These are phyloP conservation scores for Chaetomiaceae sp. DNA, from an alignment of 2,329 filamentous ascomycete species.

Conservation along the genomic window DNA sequence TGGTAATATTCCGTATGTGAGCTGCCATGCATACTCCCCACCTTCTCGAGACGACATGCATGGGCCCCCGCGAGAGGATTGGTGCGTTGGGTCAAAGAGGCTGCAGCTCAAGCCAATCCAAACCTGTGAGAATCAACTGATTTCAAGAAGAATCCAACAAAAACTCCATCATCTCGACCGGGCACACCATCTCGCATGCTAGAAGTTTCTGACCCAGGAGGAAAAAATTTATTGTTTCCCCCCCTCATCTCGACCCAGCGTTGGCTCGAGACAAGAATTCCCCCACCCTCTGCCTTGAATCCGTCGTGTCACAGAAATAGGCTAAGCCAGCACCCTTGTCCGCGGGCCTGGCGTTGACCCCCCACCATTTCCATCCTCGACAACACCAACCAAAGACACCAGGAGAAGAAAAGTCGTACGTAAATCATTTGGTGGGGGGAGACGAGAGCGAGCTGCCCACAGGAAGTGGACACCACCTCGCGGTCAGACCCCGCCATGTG, in stretches of 20 bases:
- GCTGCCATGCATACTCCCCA: neutral
- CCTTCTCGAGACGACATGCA: neutral
- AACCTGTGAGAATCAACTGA: conserved; percentile 4
- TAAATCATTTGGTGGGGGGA: conserved; percentile 3
- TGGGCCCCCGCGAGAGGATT: conserved; percentile 1
- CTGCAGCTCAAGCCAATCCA: neutral
- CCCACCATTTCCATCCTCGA: conserved; percentile 3
- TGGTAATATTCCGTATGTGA: neutral
- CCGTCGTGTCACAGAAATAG: conserved; percentile 11
- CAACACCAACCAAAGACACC: neutral
- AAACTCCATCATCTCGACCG: neutral
- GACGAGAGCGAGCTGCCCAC: neutral
- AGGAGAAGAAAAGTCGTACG: conserved; percentile 4
- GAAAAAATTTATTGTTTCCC: neutral
- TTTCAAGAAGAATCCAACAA: conserved; percentile 2
- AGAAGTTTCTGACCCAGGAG: neutral
- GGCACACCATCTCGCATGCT: conserved; percentile 4
- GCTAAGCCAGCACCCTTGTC: conserved; percentile 5
- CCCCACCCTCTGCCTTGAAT: neutral
- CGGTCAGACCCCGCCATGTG: neutral
- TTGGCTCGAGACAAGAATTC: neutral
- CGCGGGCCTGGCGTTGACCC: neutral
- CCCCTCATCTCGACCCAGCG: neutral
- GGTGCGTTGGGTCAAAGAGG: neutral
- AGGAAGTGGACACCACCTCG: neutral